Percentiles rank a stretch among this genome's conserved stretches.
phyloP scores from a whole-genome alignment of 495 filamentous ascomycete genomes.

The Sordaria brevicollis region DNA sequence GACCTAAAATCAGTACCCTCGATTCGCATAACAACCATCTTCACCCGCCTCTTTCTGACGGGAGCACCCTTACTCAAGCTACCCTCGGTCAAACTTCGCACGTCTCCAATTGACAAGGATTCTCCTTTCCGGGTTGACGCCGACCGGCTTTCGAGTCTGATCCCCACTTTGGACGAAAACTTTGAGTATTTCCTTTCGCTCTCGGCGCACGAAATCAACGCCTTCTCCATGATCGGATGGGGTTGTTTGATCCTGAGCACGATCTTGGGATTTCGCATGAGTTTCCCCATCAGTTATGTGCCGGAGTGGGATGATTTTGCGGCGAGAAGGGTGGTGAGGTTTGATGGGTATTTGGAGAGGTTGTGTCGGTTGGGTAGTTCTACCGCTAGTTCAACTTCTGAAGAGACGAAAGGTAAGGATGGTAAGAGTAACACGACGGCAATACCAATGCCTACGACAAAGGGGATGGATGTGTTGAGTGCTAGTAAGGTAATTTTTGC shows the following conservation, averaged over 20 bases:
- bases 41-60: conserved; percentile 26
- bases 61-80: conserved; percentile 25
- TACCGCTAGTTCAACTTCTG: not conserved
- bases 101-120: not conserved
- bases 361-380: conserved; percentile 11
- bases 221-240: conserved; percentile 26
- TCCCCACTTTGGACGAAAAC: conserved; percentile 13
- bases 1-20: conserved; percentile 16
- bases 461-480: conserved; percentile 21
- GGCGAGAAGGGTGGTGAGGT: conserved; percentile 19
- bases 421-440: not conserved
- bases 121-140: conserved; percentile 8
- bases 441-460: conserved; percentile 1
- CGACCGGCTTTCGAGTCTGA: not conserved
- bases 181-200: conserved; percentile 22
- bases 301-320: conserved; percentile 27
- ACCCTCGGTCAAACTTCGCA: conserved; percentile 2
- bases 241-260: conserved; percentile 22
- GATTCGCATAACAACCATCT: conserved; percentile 21
- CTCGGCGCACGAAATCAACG: conserved; percentile 11
- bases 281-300: conserved; percentile 26
- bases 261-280: conserved; percentile 32
- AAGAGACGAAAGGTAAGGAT: not conserved
- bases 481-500: conserved; percentile 31
- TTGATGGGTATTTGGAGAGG: conserved; percentile 20